Conservation (phyloP, 2,329 filamentous ascomycete genomes). For the Fusarium ramigenum region DNA sequence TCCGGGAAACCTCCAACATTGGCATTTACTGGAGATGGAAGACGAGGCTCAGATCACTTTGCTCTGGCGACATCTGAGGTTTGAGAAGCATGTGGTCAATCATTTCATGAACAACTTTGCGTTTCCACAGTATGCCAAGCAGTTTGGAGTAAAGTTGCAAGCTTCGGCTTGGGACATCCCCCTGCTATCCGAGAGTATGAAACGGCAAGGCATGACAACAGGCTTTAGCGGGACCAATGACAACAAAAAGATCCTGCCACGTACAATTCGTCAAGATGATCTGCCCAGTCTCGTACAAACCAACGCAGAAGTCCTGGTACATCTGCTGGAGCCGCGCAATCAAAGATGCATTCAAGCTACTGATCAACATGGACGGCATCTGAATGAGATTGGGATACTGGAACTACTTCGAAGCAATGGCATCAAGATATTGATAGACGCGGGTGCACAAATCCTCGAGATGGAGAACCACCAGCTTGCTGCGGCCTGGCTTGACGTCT, state of each 20-base stretch:
- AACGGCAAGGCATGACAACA: constrained; percentile 56
- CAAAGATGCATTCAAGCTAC: constrained; percentile 52
- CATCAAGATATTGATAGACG: constrained; percentile 69
- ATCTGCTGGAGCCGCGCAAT: constrained; percentile 64
- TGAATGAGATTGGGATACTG: constrained; percentile 39
- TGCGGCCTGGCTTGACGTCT: constrained; percentile 59
- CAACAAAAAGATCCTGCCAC: constrained; percentile 65
- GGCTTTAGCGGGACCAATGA: constrained; percentile 81
- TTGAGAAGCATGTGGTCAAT: constrained; percentile 42
- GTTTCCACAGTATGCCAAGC: constrained; percentile 71
- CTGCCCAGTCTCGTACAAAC: constrained; percentile 65
- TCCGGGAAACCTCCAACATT: constrained; percentile 61
- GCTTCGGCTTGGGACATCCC: constrained; percentile 76
- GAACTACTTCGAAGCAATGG: not conserved
- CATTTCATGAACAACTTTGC: constrained; percentile 71
- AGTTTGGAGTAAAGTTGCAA: constrained; percentile 71
- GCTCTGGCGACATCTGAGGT: constrained; percentile 61
- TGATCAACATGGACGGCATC: constrained; percentile 45
- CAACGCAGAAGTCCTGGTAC: constrained; percentile 70
- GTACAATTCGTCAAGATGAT: constrained; percentile 70
- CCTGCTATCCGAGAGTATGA: constrained; percentile 43
- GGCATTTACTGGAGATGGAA: constrained; percentile 67
- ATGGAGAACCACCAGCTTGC: constrained; percentile 63
- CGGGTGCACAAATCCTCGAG: constrained; percentile 71
- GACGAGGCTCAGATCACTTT: constrained; percentile 60